phyloP scores from a whole-genome alignment of 2,329 filamentous ascomycete species.

The Colletotrichum sublineola region DNA sequence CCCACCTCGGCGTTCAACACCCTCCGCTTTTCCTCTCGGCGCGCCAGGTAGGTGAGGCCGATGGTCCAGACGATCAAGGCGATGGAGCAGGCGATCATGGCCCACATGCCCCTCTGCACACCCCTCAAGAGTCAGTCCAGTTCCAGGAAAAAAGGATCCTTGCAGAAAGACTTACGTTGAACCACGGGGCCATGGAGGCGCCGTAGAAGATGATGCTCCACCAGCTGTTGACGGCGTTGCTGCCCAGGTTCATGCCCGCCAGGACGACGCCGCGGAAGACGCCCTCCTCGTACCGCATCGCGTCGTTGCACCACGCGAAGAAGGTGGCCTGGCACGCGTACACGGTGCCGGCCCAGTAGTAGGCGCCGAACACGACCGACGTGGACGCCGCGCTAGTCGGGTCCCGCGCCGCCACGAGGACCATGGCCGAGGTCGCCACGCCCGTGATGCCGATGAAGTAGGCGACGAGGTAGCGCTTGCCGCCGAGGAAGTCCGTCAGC shows the following conservation, averaged over 20 bases:
- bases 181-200: slow-evolving; percentile 75
- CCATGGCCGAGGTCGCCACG: slow-evolving; percentile 71
- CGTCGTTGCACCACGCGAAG: slow-evolving; percentile 82
- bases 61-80: slow-evolving; percentile 71
- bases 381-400: slow-evolving; percentile 59
- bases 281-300: slow-evolving; percentile 73
- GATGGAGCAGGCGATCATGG: slow-evolving; percentile 76
- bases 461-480: slow-evolving; percentile 74
- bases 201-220: slow-evolving; percentile 81
- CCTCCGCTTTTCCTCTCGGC: slow-evolving; percentile 29
- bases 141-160: too few species aligned
- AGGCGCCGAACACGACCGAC: slow-evolving; percentile 71
- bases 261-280: slow-evolving; percentile 76
- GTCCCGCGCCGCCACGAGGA: slow-evolving; percentile 65
- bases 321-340: slow-evolving; percentile 82
- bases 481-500: slow-evolving; percentile 73
- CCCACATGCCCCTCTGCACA: slow-evolving; percentile 75
- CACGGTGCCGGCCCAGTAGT: slow-evolving; percentile 78
- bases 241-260: slow-evolving; percentile 78
- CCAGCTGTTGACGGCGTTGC: slow-evolving; percentile 78
- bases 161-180: slow-evolving; percentile 62
- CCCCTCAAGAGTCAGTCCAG: slow-evolving; percentile 15
- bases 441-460: slow-evolving; percentile 77
- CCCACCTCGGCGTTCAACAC: slow-evolving; percentile 22
- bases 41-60: slow-evolving; percentile 61